phyloP scores from a whole-genome alignment of 179 eudicot species.

The Nepenthes alata region DNA sequence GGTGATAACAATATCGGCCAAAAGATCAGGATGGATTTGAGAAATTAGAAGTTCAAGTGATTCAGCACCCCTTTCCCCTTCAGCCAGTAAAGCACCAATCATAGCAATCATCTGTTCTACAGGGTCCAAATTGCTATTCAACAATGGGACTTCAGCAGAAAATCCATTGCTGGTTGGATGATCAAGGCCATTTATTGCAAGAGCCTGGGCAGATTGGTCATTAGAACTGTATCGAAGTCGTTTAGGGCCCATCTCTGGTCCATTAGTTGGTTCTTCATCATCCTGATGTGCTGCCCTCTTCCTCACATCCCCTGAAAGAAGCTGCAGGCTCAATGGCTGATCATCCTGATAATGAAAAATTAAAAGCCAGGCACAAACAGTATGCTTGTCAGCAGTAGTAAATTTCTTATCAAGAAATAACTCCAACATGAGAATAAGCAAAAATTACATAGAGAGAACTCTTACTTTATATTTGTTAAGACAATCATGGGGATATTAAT shows the following conservation, averaged over 20 bases:
- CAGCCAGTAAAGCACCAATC: conserved; percentile 88
- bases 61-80: conserved; percentile 92
- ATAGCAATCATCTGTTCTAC: conserved; percentile 87
- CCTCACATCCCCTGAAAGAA: conserved; percentile 29
- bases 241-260: conserved; percentile 43
- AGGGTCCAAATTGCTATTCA: conserved; percentile 42
- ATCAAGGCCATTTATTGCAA: conserved; percentile 35
- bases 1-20: conserved; percentile 89
- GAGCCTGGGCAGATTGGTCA: conserved; percentile 22
- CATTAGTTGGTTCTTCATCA: conserved; percentile 31
- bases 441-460: no score
- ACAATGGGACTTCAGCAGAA: conserved; percentile 34
- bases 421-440: no score
- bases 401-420: no score
- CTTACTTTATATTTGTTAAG: no score
- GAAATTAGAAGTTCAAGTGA: conserved; percentile 74
- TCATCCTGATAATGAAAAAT: conserved; percentile 41
- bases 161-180: conserved; percentile 35
- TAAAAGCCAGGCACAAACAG: not conserved
- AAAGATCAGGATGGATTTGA: conserved; percentile 72
- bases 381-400: not conserved
- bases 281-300: conserved; percentile 51
- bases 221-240: conserved; percentile 43
- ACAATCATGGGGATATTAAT: no score
- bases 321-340: conserved; percentile 29